Conservation (phyloP, 2,329 filamentous ascomycete genomes). For the Ophiostoma triangulosporum region DNA sequence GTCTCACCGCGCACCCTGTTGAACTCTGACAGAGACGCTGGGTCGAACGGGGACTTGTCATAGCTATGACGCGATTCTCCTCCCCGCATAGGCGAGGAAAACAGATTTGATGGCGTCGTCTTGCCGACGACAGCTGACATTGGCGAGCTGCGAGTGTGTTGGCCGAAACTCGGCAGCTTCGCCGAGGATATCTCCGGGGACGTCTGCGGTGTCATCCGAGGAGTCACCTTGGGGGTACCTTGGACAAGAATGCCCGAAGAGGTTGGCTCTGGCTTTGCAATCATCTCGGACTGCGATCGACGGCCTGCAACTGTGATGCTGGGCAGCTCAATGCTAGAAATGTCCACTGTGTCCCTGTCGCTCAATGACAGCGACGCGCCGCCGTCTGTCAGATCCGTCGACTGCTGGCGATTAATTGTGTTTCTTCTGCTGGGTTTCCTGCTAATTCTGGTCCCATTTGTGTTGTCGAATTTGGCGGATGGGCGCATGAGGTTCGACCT, state of each 20-base stretch:
- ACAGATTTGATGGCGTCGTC: not conserved
- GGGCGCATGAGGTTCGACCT: not conserved
- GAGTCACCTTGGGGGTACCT: no score
- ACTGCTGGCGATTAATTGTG: not conserved
- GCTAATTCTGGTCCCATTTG: not conserved
- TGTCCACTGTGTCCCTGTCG: not conserved
- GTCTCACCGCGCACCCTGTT: not conserved
- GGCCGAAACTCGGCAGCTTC: no score
- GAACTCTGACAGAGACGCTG: not conserved
- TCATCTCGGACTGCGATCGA: not conserved
- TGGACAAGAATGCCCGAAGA: not conserved
- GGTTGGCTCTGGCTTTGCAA: not conserved
- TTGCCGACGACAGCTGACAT: not conserved
- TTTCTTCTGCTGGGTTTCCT: not conserved
- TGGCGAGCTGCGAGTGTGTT: not conserved
- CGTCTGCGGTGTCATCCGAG: no score
- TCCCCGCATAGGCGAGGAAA: not conserved
- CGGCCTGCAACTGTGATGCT: not conserved
- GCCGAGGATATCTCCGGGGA: no score
- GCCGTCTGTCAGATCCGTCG: not conserved
- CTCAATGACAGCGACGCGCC: not conserved
- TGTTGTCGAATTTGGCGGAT: not conserved
- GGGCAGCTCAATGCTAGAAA: not conserved
- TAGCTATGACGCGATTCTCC: not conserved
- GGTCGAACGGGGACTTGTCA: conserved; percentile 2